phyloP scores from a whole-genome alignment of 805 yeast genomes.

The Candida taoyuanica region DNA sequence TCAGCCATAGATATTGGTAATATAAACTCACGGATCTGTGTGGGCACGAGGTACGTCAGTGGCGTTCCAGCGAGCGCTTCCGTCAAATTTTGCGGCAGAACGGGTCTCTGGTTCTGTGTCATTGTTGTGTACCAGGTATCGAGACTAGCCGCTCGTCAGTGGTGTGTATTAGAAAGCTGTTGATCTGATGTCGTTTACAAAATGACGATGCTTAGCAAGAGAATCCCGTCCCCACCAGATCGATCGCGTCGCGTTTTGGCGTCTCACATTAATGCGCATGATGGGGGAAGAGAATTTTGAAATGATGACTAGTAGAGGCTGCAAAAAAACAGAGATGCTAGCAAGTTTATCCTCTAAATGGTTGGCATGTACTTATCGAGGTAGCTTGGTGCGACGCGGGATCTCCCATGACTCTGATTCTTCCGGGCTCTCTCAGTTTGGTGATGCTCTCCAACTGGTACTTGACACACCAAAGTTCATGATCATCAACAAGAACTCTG shows the following conservation, averaged over 20 bases:
- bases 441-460: constrained; percentile 8
- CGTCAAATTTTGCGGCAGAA: constrained; percentile 20
- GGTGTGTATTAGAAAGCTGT: too few species aligned
- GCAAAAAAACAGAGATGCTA: too few species aligned
- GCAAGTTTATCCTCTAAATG: too few species aligned
- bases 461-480: constrained; percentile 13
- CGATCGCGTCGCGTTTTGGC: constrained; percentile 2
- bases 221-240: too few species aligned
- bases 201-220: not conserved
- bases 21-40: constrained; percentile 35
- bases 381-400: too few species aligned
- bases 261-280: not conserved
- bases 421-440: too few species aligned
- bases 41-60: constrained; percentile 35
- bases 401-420: too few species aligned
- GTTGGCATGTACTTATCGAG: too few species aligned
- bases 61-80: constrained; percentile 33
- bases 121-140: not conserved
- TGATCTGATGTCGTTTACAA: not conserved
- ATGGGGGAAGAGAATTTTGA: too few species aligned
- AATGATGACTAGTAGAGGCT: too few species aligned
- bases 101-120: not conserved
- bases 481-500: constrained; percentile 34
- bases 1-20: too few species aligned
- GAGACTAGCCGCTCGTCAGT: too few species aligned